phyloP scores from a whole-genome alignment of 305 asterid species.

The Lippia alba region DNA sequence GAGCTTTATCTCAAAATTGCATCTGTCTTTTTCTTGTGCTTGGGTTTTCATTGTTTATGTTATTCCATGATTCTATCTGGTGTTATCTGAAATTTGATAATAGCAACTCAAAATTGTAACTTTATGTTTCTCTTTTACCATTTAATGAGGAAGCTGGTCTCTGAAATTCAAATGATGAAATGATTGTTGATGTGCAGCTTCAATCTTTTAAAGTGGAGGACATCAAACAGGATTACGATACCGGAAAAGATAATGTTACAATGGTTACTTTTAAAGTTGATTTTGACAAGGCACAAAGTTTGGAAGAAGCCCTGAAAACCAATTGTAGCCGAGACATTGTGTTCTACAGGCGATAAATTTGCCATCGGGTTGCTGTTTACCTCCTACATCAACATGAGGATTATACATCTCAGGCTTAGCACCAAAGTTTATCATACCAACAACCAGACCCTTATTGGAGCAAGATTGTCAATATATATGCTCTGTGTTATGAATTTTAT shows the following conservation, averaged over 20 bases:
- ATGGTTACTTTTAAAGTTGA: conserved; percentile 91
- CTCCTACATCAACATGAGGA: neutral
- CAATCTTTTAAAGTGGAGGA: conserved; percentile 85
- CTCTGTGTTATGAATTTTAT: neutral
- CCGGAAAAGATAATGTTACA: conserved; percentile 78
- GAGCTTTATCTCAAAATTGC: conserved; percentile 1
- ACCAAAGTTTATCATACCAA: conserved; percentile 9
- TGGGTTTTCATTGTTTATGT: neutral
- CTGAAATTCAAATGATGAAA: neutral
- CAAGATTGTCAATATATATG: conserved; percentile 11
- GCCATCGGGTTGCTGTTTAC: conserved; percentile 1
- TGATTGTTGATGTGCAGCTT: conserved; percentile 59
- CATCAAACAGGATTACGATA: conserved; percentile 92
- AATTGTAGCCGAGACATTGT: conserved; percentile 82
- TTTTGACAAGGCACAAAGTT: conserved; percentile 68
- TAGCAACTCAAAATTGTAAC: neutral
- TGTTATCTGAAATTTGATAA: neutral
- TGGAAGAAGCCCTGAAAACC: conserved; percentile 85
- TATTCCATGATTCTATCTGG: neutral
- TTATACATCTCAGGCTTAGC: conserved; percentile 10
- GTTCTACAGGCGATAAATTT: conserved; percentile 58
- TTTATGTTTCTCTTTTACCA: neutral
- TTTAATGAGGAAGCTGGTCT: neutral
- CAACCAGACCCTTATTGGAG: neutral
- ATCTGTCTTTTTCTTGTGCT: neutral